Base-by-base conservation (phyloP, 2,329 filamentous ascomycete species). In the Aspergillus sp. region DNA sequence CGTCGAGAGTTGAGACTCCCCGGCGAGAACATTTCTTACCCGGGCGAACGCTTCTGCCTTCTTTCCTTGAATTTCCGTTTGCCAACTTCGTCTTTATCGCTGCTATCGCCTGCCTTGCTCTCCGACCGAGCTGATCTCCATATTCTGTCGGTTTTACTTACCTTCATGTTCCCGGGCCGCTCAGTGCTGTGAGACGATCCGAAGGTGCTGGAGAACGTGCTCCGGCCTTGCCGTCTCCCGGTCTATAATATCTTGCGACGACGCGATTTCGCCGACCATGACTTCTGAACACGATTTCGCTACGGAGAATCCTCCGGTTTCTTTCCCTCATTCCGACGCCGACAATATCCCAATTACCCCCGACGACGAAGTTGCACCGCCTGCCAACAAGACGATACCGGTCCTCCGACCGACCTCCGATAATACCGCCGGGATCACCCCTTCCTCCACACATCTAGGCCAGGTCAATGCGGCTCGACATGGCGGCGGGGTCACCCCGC, bases 371-470 rank as follows among this genome's bases (percentile, higher is more conserved):
- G 49, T 62, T 33, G 64, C 64, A 2, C 55, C 63, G n/a, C 52
- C 63, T 17, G 23, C 53, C 21, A 56, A 55, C 70, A 57, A 57
- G 45, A 52, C 54, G 8, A 59, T 67, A 15, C 69, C 71, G 14
- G 61, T 71, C 21, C 60, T 73, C 12, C 67, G 67, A 6, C 62
- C 68, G 9, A 62, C 62, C 14, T 62, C 59, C 45, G 66, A 73
- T 56, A 49, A 62, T 27, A n/a, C 61, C 2, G 57, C 62, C 6
- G 62, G 66, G 57, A 92, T 96, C 86, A 90, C 85, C 56, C 78
- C 89, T 6, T 92, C 87, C n/a, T 96, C 92, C n/a, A 95, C 89
- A 27, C 87, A 90, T 41, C 80, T 93, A 4, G 91, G 91, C 41
- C 84, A 90, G 57, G 79, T 96, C 68, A 91, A 88, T 73, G 84